Conservation (phyloP, 2,329 filamentous ascomycete species). For the Monosporascus sp. region DNA sequence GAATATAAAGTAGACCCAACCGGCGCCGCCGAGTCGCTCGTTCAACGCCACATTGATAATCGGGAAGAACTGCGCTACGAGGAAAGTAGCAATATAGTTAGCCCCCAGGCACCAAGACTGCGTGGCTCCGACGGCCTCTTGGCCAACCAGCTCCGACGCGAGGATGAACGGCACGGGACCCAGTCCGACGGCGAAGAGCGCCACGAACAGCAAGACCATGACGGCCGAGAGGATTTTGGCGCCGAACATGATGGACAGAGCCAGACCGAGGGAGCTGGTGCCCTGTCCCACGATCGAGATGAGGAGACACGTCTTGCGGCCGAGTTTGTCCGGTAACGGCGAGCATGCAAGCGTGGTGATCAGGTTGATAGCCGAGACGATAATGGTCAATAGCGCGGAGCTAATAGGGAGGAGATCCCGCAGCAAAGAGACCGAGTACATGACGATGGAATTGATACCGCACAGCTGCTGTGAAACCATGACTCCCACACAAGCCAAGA, state of each 20-base stretch:
- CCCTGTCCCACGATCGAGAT: constrained; percentile 83
- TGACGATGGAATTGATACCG: constrained; percentile 94
- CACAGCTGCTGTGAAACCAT: constrained; percentile 93
- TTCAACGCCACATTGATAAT: constrained; percentile 73
- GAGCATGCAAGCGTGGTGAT: constrained; percentile 75
- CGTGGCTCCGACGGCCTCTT: constrained; percentile 84
- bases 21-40: constrained; percentile 56
- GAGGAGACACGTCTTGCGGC: constrained; percentile 80
- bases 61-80: constrained; percentile 94
- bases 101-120: constrained; percentile 84
- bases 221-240: constrained; percentile 73
- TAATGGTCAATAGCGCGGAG: constrained; percentile 77
- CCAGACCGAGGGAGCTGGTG: constrained; percentile 68
- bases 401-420: constrained; percentile 74
- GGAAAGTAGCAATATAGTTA: constrained; percentile 86
- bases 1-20: constrained; percentile 92
- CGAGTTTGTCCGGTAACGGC: constrained; percentile 79
- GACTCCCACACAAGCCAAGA: constrained; percentile 79
- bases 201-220: constrained; percentile 79
- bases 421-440: constrained; percentile 94
- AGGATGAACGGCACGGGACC: constrained; percentile 95
- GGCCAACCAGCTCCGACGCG: constrained; percentile 81
- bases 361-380: constrained; percentile 83
- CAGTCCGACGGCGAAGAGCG: constrained; percentile 82
- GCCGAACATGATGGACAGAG: constrained; percentile 69